These are phyloP conservation scores for Luffa acutangula DNA, from an alignment of 306 rosid genomes.

Conservation along the genomic window DNA sequence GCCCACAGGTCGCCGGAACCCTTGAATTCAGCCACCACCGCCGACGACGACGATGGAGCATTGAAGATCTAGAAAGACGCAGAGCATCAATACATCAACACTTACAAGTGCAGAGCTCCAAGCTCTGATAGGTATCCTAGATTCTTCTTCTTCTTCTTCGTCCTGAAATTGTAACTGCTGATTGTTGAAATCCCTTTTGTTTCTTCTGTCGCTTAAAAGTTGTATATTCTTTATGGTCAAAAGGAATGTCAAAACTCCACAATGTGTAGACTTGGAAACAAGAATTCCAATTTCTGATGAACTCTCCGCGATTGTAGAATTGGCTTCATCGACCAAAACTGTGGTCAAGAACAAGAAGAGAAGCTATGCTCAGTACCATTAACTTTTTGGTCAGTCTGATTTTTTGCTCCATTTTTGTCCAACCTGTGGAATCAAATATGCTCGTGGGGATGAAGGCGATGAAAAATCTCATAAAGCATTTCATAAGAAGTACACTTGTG, in stretches of 20 bases:
- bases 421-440: constrained; percentile 47
- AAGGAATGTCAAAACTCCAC: no score
- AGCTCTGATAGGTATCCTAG: constrained; percentile 18
- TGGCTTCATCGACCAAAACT: constrained; percentile 15
- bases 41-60: constrained; percentile 25
- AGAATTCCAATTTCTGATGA: no score
- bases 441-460: constrained; percentile 50
- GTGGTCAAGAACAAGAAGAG: constrained; percentile 64
- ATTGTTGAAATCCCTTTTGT: not conserved
- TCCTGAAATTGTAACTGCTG: not conserved
- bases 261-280: no score
- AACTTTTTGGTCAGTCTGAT: constrained; percentile 73
- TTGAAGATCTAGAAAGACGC: constrained; percentile 52
- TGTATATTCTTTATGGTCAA: no score
- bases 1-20: constrained; percentile 12
- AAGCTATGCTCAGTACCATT: constrained; percentile 69
- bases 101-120: constrained; percentile 36
- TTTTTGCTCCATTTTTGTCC: constrained; percentile 50
- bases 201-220: not conserved
- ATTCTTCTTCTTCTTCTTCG: not conserved
- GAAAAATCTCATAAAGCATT: constrained; percentile 74
- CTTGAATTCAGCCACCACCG: constrained; percentile 1
- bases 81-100: constrained; percentile 28
- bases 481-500: no score
- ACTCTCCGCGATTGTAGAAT: no score